A percentile compares a stretch with the other conserved stretches of the same genome.
phyloP scores from a whole-genome alignment of 306 rosid species.

The Inga laurina region DNA sequence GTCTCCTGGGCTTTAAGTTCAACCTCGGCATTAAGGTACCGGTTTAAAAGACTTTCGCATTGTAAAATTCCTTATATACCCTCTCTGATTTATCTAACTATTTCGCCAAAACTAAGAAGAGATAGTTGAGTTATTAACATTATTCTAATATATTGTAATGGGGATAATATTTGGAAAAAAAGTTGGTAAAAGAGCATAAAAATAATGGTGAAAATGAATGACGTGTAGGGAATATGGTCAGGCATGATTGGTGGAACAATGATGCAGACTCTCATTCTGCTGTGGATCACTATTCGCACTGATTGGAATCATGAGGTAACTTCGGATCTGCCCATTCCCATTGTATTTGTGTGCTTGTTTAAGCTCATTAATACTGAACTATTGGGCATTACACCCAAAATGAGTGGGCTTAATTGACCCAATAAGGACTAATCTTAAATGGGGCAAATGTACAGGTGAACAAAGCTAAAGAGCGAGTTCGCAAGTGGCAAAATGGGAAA shows the following conservation, averaged over 20 bases:
- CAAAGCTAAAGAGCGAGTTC: neutral
- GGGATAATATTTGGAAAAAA: no score
- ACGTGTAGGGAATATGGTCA: conserved; percentile 67
- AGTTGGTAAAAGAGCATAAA: neutral
- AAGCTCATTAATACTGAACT: neutral
- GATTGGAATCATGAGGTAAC: conserved; percentile 73
- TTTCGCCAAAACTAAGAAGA: no score
- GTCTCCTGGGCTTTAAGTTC: conserved; percentile 67
- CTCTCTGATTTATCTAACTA: no score
- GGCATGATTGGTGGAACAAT: conserved; percentile 85
- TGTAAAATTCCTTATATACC: neutral
- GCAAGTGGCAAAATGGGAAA: neutral
- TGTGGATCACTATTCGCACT: conserved; percentile 66
- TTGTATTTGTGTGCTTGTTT: neutral
- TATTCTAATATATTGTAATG: no score
- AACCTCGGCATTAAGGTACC: conserved; percentile 61
- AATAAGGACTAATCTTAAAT: neutral
- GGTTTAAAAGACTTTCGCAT: neutral
- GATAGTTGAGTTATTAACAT: no score
- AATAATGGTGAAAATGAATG: neutral
- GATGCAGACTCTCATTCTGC: conserved; percentile 61
- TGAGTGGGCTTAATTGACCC: neutral
- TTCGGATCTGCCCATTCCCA: neutral
- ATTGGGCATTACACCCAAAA: neutral
- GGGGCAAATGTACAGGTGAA: neutral